Evolutionary conservation across 192 early-diverging fungal genomes (phyloP), one percentile per base, ranked within the genome.

Genomic region (Coemansia furcata): DNA sequence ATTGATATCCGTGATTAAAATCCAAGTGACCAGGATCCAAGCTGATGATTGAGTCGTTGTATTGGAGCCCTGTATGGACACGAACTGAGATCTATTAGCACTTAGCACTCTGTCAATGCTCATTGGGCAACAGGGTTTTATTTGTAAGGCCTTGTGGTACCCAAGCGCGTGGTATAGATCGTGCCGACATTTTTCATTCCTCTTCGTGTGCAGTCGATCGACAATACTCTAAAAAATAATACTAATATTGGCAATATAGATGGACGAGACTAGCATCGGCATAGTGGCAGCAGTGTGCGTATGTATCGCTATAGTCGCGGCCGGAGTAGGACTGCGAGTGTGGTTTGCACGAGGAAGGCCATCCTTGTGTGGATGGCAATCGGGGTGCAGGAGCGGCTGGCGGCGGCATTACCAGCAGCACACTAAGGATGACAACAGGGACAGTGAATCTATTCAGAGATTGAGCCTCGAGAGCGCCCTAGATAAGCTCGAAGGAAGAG

Each of bases 401-500:
- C 29, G 60, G 29, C 47, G 37, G 50, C 44, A 44, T 15, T 38
- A 57, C 12, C 60, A 54, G 6, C 29, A 65, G 30, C 65, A 38
- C 11, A 23, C 46, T 3, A 43, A 66, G 54, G 49, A 64, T 29
- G 62, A 54, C 35, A 35, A 6, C 43, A 67, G 70, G 39, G 66
- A 43, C 40, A 57, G 63, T 40, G 71, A 73, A 30, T 68, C 66
- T 2, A 65, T 73, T 21, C 74, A 66, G 47, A 49, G 59, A 15
- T 59, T 85, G 46, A 57, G 67, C n/a, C 58, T 70, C 29, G 73
- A 76, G 62, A 63, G 70, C 29, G 68, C 65, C 4, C 62, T 81
- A 52, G 64, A 35, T 23, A 59, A 65, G 52, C 78, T 81, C 5
- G 38, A 68, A 6, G 72, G 68, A 58, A 72, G 33, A 19, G 69